phyloP scores from a whole-genome alignment of 495 filamentous ascomycete species.

The Geopyxis carbonaria region DNA sequence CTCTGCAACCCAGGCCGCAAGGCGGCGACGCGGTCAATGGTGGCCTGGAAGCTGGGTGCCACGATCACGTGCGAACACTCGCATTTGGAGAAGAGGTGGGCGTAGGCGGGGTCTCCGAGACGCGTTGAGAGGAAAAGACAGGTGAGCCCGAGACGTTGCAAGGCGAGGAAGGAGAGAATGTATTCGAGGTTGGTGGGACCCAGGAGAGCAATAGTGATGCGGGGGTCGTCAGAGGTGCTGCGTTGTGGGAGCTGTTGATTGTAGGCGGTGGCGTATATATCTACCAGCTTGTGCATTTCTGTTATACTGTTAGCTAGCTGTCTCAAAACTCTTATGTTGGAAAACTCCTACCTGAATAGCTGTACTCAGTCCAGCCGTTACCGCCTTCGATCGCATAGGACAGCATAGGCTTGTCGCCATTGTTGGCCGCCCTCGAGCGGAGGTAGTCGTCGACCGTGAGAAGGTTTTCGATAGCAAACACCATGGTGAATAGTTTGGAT shows the following conservation, averaged over 20 bases:
- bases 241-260: slow-evolving; percentile 10
- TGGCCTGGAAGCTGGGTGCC: slow-evolving; percentile 28
- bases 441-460: too few relatives aligned
- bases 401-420: too few relatives aligned
- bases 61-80: slow-evolving; percentile 32
- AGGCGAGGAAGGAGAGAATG: slow-evolving; percentile 39
- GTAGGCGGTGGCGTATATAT: slow-evolving; percentile 3
- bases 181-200: slow-evolving; percentile 40
- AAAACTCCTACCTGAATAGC: too few relatives aligned
- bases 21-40: slow-evolving; percentile 32
- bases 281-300: background rate
- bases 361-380: too few relatives aligned
- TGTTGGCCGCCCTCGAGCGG: too few relatives aligned
- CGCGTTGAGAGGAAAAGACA: slow-evolving; percentile 43
- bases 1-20: too few relatives aligned
- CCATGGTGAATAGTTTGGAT: slow-evolving; percentile 3
- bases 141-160: slow-evolving; percentile 40
- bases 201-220: slow-evolving; percentile 33
- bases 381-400: too few relatives aligned
- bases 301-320: too few relatives aligned
- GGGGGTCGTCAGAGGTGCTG: slow-evolving; percentile 13
- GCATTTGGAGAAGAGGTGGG: slow-evolving; percentile 34
- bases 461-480: background rate
- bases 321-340: too few relatives aligned
- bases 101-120: slow-evolving; percentile 34